A percentile compares a stretch with the other conserved stretches of the same genome.
These are phyloP conservation scores for Arctium minus DNA, from an alignment of 129 eudicot genomes.

Conservation along the genomic window DNA sequence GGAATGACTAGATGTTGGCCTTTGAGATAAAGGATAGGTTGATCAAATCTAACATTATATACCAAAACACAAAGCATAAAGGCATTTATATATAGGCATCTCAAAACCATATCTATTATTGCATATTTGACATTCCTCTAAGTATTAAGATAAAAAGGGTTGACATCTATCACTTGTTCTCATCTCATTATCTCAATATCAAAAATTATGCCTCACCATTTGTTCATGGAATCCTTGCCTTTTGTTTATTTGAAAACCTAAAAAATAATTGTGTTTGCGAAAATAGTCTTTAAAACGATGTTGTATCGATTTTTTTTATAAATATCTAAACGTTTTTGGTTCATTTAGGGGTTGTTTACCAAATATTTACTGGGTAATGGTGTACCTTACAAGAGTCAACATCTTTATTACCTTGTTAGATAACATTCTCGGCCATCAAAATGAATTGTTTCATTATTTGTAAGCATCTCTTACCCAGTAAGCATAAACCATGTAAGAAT, in stretches of 20 bases:
- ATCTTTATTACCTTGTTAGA: too few relatives aligned
- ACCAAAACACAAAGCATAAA: constrained; percentile 3
- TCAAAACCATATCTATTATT: constrained; percentile 8
- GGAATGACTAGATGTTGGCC: constrained; percentile 22
- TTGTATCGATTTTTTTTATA: too few relatives aligned
- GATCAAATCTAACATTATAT: neutral
- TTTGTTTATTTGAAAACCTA: neutral
- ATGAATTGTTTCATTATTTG: too few relatives aligned
- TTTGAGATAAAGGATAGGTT: constrained; percentile 20
- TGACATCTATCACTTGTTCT: constrained; percentile 16
- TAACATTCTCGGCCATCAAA: too few relatives aligned
- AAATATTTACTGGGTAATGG: too few relatives aligned
- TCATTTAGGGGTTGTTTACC: too few relatives aligned
- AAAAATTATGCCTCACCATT: neutral
- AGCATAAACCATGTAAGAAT: too few relatives aligned
- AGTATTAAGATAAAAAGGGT: constrained; percentile 11
- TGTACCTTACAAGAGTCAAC: too few relatives aligned
- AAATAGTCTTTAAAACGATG: too few relatives aligned
- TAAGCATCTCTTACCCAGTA: too few relatives aligned
- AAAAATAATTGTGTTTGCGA: too few relatives aligned
- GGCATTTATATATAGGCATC: constrained; percentile 15
- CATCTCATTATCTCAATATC: constrained; percentile 6
- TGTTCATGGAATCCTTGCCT: neutral
- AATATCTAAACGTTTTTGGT: too few relatives aligned
- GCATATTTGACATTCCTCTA: constrained; percentile 24